These are phyloP conservation scores for Arthroderma sp. DNA, from an alignment of 2,329 filamentous ascomycete species.

Conservation along the genomic window DNA sequence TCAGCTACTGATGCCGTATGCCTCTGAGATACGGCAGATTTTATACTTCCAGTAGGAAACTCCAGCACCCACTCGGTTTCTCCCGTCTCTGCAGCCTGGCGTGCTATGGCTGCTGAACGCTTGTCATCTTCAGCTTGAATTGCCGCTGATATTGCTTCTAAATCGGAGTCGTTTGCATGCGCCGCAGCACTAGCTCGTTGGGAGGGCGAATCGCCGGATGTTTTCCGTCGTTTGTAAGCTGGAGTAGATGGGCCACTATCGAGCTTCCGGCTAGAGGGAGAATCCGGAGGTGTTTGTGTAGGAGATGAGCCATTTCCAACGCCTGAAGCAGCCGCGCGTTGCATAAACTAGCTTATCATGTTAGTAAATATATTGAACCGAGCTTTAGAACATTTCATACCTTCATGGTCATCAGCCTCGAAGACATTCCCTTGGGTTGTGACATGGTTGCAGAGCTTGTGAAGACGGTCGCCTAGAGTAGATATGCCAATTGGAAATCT, in stretches of 20 bases:
- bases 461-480: background rate
- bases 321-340: slow-evolving; percentile 58
- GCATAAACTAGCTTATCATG: slow-evolving; percentile 60
- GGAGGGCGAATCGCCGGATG: slow-evolving; percentile 16
- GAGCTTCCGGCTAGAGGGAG: slow-evolving; percentile 31
- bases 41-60: slow-evolving; percentile 18
- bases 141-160: slow-evolving; percentile 31
- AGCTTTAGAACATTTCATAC: slow-evolving; percentile 21
- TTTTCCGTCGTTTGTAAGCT: slow-evolving; percentile 27
- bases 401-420: slow-evolving; percentile 83
- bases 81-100: slow-evolving; percentile 32
- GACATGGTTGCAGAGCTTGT: slow-evolving; percentile 10
- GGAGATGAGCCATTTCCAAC: slow-evolving; percentile 30
- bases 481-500: background rate
- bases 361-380: background rate
- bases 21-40: slow-evolving; percentile 1
- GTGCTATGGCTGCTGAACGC: slow-evolving; percentile 28
- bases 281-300: slow-evolving; percentile 26
- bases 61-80: slow-evolving; percentile 36
- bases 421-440: slow-evolving; percentile 55
- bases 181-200: slow-evolving; percentile 7
- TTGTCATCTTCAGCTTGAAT: slow-evolving; percentile 32
- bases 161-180: slow-evolving; percentile 22
- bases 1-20: background rate
- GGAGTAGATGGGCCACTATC: slow-evolving; percentile 29